Percentiles rank a stretch among this genome's conserved stretches.
phyloP scores from a whole-genome alignment of 1,284 basidiomycete species.

The Ceratobasidium sp. region DNA sequence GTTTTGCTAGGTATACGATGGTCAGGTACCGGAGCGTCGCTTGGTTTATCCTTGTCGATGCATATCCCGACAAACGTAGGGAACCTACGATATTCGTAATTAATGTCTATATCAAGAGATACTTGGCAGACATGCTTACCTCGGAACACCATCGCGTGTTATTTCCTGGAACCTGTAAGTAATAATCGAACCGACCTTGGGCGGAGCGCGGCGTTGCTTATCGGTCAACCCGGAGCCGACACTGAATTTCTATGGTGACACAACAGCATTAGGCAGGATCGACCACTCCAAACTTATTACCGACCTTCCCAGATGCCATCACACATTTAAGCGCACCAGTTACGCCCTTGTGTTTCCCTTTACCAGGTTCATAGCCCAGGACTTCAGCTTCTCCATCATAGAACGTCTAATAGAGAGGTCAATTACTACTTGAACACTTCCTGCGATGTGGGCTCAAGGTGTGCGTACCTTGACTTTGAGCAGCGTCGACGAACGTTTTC shows the following conservation, averaged over 20 bases:
- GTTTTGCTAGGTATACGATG: constrained; percentile 16
- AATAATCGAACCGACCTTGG: constrained; percentile 71
- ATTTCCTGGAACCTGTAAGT: constrained; percentile 76
- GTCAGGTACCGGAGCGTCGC: constrained; percentile 65
- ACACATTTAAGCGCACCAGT: constrained; percentile 71
- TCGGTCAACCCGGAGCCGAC: constrained; percentile 70
- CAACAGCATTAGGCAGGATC: neutral
- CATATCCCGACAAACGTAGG: constrained; percentile 72
- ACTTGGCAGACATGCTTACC: constrained; percentile 57
- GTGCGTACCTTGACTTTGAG: constrained; percentile 70
- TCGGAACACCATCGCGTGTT: constrained; percentile 69
- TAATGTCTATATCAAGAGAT: neutral
- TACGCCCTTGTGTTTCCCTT: constrained; percentile 66
- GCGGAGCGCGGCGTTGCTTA: constrained; percentile 67
- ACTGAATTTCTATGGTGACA: constrained; percentile 63
- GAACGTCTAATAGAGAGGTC: constrained; percentile 62
- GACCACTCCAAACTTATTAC: constrained; percentile 19
- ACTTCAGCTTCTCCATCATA: constrained; percentile 76
- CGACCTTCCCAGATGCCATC: constrained; percentile 73
- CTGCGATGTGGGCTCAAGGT: too few relatives aligned
- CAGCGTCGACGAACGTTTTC: constrained; percentile 65
- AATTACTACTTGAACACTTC: neutral
- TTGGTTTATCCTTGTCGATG: constrained; percentile 66
- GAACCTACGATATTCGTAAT: constrained; percentile 62
- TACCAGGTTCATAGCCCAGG: constrained; percentile 69